A percentile compares a stretch with the other conserved stretches of the same genome.
Evolutionary conservation across 2,329 filamentous ascomycete species (phyloP).

Genomic region (Chaetomium strumarium): DNA sequence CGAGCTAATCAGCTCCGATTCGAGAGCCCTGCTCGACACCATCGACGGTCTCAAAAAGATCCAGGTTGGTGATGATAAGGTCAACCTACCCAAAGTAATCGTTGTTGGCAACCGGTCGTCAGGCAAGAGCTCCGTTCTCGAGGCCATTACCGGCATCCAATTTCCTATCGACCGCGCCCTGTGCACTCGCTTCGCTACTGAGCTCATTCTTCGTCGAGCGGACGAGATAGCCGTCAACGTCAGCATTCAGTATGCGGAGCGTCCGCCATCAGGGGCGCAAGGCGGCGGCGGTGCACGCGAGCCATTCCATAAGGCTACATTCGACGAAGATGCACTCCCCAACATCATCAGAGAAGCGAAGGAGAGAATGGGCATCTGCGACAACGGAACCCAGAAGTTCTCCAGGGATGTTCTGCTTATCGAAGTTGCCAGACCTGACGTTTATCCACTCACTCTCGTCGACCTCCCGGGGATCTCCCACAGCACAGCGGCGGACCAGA

Average conservation of each 20-base stretch:
- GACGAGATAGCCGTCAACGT: conserved; percentile 11
- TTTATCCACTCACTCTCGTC: conserved; percentile 51
- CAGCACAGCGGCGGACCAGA: conserved; percentile 38
- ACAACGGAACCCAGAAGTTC: conserved; percentile 5
- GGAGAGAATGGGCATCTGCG: conserved; percentile 42
- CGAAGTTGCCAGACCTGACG: conserved; percentile 41
- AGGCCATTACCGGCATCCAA: too few species aligned
- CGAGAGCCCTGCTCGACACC: conserved; percentile 17
- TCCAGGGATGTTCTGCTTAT: conserved; percentile 25
- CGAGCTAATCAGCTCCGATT: not conserved
- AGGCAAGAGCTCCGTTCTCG: too few species aligned
- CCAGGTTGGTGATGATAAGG: too few species aligned
- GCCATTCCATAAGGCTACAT: conserved; percentile 12
- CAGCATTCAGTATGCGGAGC: conserved; percentile 11
- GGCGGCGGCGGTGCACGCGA: not conserved
- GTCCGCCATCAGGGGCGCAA: too few species aligned
- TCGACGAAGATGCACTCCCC: conserved; percentile 27
- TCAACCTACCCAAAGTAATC: too few species aligned
- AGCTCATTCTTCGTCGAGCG: conserved; percentile 18
- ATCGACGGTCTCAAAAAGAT: conserved; percentile 15
- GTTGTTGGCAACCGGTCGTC: too few species aligned
- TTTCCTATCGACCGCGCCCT: conserved; percentile 16
- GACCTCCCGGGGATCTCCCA: conserved; percentile 53
- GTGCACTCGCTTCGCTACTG: conserved; percentile 23
- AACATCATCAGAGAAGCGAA: conserved; percentile 36